Base-by-base conservation (phyloP, 306 rosid genomes). In the Vigna reflexopilosa region DNA sequence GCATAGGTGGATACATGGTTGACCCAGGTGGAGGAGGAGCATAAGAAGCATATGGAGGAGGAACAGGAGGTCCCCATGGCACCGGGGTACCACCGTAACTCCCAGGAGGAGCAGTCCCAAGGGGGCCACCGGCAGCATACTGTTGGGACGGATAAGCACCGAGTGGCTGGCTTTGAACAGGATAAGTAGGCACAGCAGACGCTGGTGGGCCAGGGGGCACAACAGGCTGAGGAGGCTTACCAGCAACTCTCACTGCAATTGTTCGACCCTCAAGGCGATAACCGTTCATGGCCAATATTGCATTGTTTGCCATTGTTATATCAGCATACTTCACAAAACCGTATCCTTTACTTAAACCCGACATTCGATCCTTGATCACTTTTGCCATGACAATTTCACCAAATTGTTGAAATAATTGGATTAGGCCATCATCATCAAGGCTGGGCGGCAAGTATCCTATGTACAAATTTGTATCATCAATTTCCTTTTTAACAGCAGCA, bases 351-450 rank as follows among this genome's bases (percentile, higher is more conserved):
- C 99, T 95, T 89, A 91, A 72, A 52, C 92, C 93, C 1, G 98
- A 83, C 70, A 86, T 62, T 45, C 98, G 85, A 61, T 93, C 99
- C 91, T 85, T 95, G 67, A 95, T 95, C 80, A 95, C 98, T 84
- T 93, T 95, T 0, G 99, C 99, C 98, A 91, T 95, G 71, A 91
- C 96, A 84, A 95, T 95, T 78, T 95, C 99, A 40, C 99, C 99
- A 82, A 93, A 95, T 51, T 93, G 90, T 52, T 94, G 89, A 84
- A 95, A 95, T 84, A 95, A 82, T 49, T 91, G 84, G 69, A 95
- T 95, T 87, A 95, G 77, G 51, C 88, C 89, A 80, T 95, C 98
- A 57, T 95, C 99, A 22, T 95, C 99, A 71, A 95, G 89, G 6
- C 93, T 93, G 24, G 99, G 97, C 7, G 99, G 99, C 87, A 95